These are phyloP conservation scores for Panicum virgatum DNA, from an alignment of 202 grass and related monocot species.

Conservation along the genomic window DNA sequence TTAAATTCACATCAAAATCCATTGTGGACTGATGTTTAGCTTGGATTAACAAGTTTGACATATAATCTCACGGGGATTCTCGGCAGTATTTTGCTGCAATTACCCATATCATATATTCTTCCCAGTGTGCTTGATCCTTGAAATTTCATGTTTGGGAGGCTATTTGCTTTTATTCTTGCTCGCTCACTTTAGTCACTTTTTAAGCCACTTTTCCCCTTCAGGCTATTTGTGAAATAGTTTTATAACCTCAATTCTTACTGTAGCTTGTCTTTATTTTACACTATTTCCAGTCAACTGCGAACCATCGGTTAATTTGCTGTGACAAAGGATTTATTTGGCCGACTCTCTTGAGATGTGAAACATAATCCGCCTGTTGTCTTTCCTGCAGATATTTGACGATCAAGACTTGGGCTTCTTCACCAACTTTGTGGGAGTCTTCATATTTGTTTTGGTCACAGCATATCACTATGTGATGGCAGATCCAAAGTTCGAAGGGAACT, in stretches of 20 bases:
- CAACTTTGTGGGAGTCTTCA: constrained; percentile 87
- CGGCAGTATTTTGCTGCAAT: neutral
- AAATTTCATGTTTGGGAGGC: neutral
- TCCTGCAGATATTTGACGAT: constrained; percentile 87
- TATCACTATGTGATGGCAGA: constrained; percentile 86
- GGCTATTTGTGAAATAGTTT: neutral
- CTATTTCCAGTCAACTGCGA: neutral
- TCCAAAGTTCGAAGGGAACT: constrained; percentile 71
- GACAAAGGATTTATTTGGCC: neutral
- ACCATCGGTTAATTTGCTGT: neutral
- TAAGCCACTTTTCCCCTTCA: neutral
- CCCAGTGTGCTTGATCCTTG: neutral
- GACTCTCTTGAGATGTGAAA: constrained; percentile 8
- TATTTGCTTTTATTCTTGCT: neutral
- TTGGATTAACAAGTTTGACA: neutral
- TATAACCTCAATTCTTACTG: neutral
- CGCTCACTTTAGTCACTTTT: neutral
- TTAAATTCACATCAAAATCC: no score
- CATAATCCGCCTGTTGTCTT: neutral
- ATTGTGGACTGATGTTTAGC: neutral
- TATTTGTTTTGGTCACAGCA: constrained; percentile 71
- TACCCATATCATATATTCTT: neutral
- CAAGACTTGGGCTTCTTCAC: constrained; percentile 90
- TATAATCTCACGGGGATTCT: neutral
- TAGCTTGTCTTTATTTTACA: neutral